These are phyloP conservation scores for Soucietia sequanensis DNA, from an alignment of 805 yeast genomes.

Conservation along the genomic window DNA sequence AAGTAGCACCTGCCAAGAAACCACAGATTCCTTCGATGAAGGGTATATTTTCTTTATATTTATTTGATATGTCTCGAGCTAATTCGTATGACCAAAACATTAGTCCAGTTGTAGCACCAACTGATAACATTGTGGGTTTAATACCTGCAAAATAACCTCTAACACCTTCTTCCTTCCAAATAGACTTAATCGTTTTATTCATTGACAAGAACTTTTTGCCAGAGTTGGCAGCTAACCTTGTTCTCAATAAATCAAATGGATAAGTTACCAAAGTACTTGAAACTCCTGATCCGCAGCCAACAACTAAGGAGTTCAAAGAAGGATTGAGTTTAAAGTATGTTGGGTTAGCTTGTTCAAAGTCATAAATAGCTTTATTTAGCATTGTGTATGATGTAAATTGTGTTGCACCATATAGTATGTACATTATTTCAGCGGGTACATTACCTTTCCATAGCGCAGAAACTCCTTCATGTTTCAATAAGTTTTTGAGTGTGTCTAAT, in stretches of 20 bases:
- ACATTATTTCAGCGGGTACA: constrained; percentile 85
- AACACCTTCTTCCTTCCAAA: constrained; percentile 33
- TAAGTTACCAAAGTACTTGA: constrained; percentile 73
- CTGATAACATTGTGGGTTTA: constrained; percentile 53
- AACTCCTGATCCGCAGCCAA: constrained; percentile 79
- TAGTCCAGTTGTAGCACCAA: constrained; percentile 69
- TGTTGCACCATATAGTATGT: constrained; percentile 77
- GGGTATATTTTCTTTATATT: constrained; percentile 27
- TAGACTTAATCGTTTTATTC: constrained; percentile 19
- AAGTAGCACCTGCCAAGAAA: constrained; percentile 67
- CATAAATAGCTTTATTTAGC: constrained; percentile 44
- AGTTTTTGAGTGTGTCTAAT: constrained; percentile 34
- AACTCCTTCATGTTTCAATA: constrained; percentile 64
- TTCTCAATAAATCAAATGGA: constrained; percentile 88
- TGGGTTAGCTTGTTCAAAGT: constrained; percentile 2
- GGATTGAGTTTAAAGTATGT: constrained; percentile 15
- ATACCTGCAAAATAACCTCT: constrained; percentile 52
- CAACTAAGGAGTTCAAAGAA: constrained; percentile 37
- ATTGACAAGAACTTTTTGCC: constrained; percentile 37
- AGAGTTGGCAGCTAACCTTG: constrained; percentile 74
- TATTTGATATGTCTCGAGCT: constrained; percentile 36
- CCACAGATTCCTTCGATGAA: constrained; percentile 61
- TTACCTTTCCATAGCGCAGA: constrained; percentile 94
- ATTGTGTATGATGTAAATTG: constrained; percentile 76
- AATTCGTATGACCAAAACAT: constrained; percentile 70